Conservation (phyloP, 2,329 filamentous ascomycete species). For the Beauveria asiatica region DNA sequence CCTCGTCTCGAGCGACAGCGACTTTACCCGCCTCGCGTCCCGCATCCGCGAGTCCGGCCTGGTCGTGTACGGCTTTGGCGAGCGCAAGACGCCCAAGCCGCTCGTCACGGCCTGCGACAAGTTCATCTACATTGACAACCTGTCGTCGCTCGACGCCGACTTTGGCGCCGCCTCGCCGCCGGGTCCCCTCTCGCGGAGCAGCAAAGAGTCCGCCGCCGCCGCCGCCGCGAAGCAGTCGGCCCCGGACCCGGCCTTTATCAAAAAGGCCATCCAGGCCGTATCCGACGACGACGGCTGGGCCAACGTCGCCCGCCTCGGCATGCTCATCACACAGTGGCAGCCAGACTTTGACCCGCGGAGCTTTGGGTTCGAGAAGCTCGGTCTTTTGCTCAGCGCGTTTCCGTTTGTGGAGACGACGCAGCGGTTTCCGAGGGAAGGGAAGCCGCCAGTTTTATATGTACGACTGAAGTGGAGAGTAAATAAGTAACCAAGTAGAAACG, state of each 20-base stretch:
- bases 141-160: neutral
- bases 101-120: slow-evolving; percentile 26
- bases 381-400: neutral
- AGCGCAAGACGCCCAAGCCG: slow-evolving; percentile 23
- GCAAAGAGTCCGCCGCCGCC: neutral
- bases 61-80: slow-evolving; percentile 27
- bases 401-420: neutral
- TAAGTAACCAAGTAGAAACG: neutral
- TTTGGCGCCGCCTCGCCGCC: neutral
- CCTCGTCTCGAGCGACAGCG: slow-evolving; percentile 27
- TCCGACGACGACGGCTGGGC: neutral
- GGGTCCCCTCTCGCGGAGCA: no score
- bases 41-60: slow-evolving; percentile 25
- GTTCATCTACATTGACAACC: slow-evolving; percentile 20
- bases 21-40: slow-evolving; percentile 27
- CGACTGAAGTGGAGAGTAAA: neutral
- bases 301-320: neutral
- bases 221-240: neutral
- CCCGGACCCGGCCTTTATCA: neutral
- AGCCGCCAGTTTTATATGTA: neutral
- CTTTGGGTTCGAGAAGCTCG: neutral
- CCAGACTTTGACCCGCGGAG: neutral
- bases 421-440: neutral
- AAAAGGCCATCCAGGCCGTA: neutral
- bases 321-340: neutral